Evolutionary conservation across 768 basidiomycete genomes (phyloP).

Genomic region (Pulveroboletus frians): DNA sequence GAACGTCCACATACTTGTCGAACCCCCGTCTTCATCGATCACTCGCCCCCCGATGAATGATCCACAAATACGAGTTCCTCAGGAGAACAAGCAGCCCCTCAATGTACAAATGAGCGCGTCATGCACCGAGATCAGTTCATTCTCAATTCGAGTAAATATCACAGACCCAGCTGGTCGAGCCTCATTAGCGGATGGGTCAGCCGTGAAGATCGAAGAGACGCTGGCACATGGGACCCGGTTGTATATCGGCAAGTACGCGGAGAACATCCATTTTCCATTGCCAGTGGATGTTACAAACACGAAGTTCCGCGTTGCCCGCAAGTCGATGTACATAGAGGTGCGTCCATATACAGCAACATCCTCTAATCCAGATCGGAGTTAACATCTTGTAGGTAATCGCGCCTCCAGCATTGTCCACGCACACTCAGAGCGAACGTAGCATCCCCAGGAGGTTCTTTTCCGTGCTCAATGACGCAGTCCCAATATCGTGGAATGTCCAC

Average conservation of each 20-base stretch:
- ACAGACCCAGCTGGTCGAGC: constrained; percentile 18
- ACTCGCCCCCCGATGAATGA: constrained; percentile 7
- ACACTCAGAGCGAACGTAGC: constrained; percentile 11
- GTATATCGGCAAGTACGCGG: constrained; percentile 13
- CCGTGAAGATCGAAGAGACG: constrained; percentile 15
- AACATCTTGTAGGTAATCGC: constrained; percentile 17
- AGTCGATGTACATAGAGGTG: constrained; percentile 46
- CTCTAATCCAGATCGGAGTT: not conserved
- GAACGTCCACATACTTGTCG: constrained; percentile 23
- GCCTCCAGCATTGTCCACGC: constrained; percentile 14
- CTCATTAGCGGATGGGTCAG: constrained; percentile 13
- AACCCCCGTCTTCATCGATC: constrained; percentile 11
- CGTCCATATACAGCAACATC: not conserved
- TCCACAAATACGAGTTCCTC: not conserved
- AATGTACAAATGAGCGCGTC: constrained; percentile 15
- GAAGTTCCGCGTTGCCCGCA: constrained; percentile 47
- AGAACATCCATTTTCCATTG: constrained; percentile 38
- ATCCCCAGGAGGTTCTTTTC: constrained; percentile 29
- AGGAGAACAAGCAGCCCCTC: constrained; percentile 14
- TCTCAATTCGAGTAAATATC: constrained; percentile 20
- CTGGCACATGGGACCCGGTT: constrained; percentile 1
- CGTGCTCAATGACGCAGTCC: constrained; percentile 8
- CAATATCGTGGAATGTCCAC: constrained; percentile 35
- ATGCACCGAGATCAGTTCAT: constrained; percentile 12
- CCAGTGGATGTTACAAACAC: constrained; percentile 35